Percentiles rank a stretch among this genome's conserved stretches.
phyloP scores from a whole-genome alignment of 345 rosid species.

The Moricandia arvensis region DNA sequence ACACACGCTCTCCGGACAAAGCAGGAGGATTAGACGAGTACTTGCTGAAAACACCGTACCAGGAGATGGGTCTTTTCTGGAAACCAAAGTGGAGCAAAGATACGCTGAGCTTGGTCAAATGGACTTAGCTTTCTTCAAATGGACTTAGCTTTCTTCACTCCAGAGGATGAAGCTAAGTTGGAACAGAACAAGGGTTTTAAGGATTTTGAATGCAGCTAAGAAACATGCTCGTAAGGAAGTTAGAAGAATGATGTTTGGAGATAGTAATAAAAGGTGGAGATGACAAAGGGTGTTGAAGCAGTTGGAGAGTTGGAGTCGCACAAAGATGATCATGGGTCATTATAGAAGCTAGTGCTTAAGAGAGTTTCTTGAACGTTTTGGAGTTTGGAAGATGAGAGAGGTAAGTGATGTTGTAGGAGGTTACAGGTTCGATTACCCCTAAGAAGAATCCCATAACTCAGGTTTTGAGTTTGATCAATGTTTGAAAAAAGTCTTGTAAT shows the following conservation, averaged over 20 bases:
- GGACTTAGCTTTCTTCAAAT: too few relatives aligned
- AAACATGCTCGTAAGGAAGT: conserved; percentile 59
- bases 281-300: conserved; percentile 34
- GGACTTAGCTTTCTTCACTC: too few relatives aligned
- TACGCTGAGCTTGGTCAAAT: too few relatives aligned
- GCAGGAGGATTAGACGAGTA: too few relatives aligned
- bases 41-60: too few relatives aligned
- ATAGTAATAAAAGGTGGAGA: conserved; percentile 29
- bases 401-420: conserved; percentile 11
- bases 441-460: too few relatives aligned
- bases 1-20: too few relatives aligned
- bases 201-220: too few relatives aligned
- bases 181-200: too few relatives aligned
- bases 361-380: conserved; percentile 22
- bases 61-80: too few relatives aligned
- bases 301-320: conserved; percentile 37
- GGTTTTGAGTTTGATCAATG: conserved; percentile 21
- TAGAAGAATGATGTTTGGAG: conserved; percentile 53
- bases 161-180: too few relatives aligned
- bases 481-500: conserved; percentile 28
- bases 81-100: too few relatives aligned
- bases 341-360: conserved; percentile 48
- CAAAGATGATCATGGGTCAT: conserved; percentile 37
- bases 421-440: conserved; percentile 20
- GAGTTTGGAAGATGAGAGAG: conserved; percentile 1